Base-by-base conservation (phyloP, 2,329 filamentous ascomycete genomes). In the Amesomyces nigricolor region DNA sequence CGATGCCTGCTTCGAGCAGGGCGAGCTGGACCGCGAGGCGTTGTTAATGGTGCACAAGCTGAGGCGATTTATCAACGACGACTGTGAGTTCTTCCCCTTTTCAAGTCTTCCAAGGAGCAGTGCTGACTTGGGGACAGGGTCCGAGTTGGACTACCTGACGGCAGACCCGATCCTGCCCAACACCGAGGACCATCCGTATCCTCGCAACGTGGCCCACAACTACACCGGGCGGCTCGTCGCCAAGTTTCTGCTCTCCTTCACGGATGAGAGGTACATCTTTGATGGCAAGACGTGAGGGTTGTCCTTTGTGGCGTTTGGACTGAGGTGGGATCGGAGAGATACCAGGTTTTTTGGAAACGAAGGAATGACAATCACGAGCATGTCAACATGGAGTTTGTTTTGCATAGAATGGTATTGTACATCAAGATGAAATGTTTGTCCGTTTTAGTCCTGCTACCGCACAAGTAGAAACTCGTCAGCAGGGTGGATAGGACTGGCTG, bases 401-500 rank as follows among this genome's bases (percentile, higher is more conserved):
- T 44, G 11, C 19, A 29, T 19, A 38, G 17, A 30, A 16, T 38
- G 30, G 19, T 17, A 51, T 11, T 16, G 42, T 8, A 30, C 38
- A 49, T 29, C 19, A 39, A 35, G 14, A 16, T 48, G 39, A 56
- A 32, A 76, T 82, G 78, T 84, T 66, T 78, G 79, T 79, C 80
- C 78, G 75, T 76, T 77, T 77, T 83, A 84, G 81, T 84, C 81
- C 81, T 75, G 76, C 74, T 75, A 72, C 71, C 78, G 78, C 78
- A 82, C 75, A 71, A 51, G 63, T 56, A 62, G 58, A 78, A 75
- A 44, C 73, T 77, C 79, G 75, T 72, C 74, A 78, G 72, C 80
- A 81, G 81, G 81, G 81, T 83, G 81, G 81, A 84, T 76, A 73
- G 77, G 80, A 81, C 79, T 68, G 81, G 81, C 79, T 83, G 81